phyloP scores from a whole-genome alignment of 257 asterid genomes.

The Verbascum thapsus region DNA sequence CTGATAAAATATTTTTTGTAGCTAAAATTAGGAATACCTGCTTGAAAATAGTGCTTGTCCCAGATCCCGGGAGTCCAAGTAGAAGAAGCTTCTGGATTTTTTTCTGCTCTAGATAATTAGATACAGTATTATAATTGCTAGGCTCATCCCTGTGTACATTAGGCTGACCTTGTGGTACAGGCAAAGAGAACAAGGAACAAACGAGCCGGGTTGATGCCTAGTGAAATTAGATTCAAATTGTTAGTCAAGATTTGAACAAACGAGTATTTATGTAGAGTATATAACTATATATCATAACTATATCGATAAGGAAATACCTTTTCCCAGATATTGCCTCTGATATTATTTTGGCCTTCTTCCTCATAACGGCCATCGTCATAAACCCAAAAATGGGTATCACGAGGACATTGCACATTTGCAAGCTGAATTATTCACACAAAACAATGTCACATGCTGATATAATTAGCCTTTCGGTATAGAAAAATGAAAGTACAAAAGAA shows the following conservation, averaged over 20 bases:
- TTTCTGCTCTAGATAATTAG: conserved; percentile 74
- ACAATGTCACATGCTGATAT: not conserved
- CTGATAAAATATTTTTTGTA: too few relatives aligned
- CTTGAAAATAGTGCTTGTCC: conserved; percentile 85
- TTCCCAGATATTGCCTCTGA: conserved; percentile 92
- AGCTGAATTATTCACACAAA: conserved; percentile 46
- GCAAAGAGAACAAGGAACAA: conserved; percentile 73
- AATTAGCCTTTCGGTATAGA: too few relatives aligned
- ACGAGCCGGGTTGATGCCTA: conserved; percentile 80
- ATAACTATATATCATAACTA: conserved; percentile 2
- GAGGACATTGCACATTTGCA: conserved; percentile 89
- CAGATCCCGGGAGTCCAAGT: conserved; percentile 82
- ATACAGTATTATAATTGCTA: conserved; percentile 63
- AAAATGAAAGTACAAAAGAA: too few relatives aligned
- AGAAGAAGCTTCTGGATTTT: conserved; percentile 74
- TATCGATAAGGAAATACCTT: conserved; percentile 47
- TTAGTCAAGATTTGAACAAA: conserved; percentile 20
- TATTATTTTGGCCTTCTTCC: conserved; percentile 94
- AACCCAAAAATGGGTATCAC: conserved; percentile 96
- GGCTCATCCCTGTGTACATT: conserved; percentile 71
- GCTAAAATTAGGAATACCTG: conserved; percentile 49
- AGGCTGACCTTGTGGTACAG: conserved; percentile 80
- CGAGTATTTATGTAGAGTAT: conserved; percentile 7
- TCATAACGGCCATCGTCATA: conserved; percentile 93
- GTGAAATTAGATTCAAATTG: conserved; percentile 22